These are phyloP conservation scores for Lichtheimia ramosa DNA, from an alignment of 371 early-diverging fungal species.

Conservation along the genomic window DNA sequence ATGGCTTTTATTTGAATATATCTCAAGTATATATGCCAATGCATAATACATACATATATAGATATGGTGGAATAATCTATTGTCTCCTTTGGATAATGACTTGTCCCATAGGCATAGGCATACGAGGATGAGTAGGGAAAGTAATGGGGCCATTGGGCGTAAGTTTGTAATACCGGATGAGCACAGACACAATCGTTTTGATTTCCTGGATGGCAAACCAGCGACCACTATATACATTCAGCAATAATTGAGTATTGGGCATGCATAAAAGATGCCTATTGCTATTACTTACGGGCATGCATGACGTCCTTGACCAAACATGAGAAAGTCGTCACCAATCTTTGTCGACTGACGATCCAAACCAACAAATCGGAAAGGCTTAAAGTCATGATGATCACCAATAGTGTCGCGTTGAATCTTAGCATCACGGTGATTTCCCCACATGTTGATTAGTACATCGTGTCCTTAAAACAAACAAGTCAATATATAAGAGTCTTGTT, in stretches of 20 bases:
- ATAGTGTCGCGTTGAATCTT: constrained; percentile 8
- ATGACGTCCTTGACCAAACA: constrained; percentile 57
- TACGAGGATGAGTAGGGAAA: constrained; percentile 1
- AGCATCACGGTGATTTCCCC: constrained; percentile 15
- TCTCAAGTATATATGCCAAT: no score
- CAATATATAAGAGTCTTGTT: not conserved
- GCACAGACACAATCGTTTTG: constrained; percentile 17
- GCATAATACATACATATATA: no score
- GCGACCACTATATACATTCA: constrained; percentile 7
- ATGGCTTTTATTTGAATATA: no score
- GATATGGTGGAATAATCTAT: not conserved
- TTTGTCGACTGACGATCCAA: constrained; percentile 38
- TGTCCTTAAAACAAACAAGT: constrained; percentile 17
- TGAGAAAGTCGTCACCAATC: constrained; percentile 34
- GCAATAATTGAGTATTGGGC: not conserved
- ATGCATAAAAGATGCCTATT: no score
- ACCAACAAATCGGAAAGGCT: constrained; percentile 47
- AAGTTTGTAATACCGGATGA: constrained; percentile 15
- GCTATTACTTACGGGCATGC: constrained; percentile 25
- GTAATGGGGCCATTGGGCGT: constrained; percentile 2
- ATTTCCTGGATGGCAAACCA: constrained; percentile 28
- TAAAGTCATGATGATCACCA: constrained; percentile 27
- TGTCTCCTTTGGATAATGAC: constrained; percentile 1
- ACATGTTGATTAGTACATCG: constrained; percentile 27
- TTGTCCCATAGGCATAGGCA: constrained; percentile 1